Conservation (phyloP, 192 early-diverging fungal genomes). For the Coemansia sp. region DNA sequence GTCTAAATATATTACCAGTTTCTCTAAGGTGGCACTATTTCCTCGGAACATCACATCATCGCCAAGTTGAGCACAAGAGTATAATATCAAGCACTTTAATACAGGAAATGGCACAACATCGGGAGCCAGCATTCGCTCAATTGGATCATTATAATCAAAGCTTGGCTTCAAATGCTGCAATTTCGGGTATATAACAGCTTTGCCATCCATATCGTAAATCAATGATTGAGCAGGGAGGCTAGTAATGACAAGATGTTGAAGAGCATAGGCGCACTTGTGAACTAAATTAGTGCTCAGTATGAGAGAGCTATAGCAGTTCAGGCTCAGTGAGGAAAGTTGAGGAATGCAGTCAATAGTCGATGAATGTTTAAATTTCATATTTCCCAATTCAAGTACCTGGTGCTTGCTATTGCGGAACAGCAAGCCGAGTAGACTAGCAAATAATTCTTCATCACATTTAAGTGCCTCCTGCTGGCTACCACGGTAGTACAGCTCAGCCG, state of each 20-base stretch:
- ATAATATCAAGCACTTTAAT: neutral
- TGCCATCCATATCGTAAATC: neutral
- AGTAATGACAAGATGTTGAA: neutral
- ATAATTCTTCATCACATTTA: neutral
- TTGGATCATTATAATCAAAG: neutral
- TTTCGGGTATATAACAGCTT: neutral
- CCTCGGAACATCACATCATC: slow-evolving; percentile 16
- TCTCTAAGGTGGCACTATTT: neutral
- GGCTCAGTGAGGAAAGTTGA: neutral
- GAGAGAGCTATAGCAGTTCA: neutral
- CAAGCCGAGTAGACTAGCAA: neutral
- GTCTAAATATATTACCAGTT: neutral
- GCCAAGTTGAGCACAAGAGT: neutral
- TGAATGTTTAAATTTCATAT: neutral
- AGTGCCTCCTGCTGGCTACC: neutral
- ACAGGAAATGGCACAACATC: neutral
- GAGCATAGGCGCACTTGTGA: neutral
- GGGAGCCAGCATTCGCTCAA: neutral
- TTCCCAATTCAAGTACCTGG: neutral
- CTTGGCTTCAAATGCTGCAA: neutral
- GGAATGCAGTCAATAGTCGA: neutral
- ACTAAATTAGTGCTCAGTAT: neutral
- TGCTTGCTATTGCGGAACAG: neutral
- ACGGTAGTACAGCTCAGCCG: neutral
- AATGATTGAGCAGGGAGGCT: neutral